These are phyloP conservation scores for Rhizopogon sp. DNA, from an alignment of 768 basidiomycete species.

Conservation along the genomic window DNA sequence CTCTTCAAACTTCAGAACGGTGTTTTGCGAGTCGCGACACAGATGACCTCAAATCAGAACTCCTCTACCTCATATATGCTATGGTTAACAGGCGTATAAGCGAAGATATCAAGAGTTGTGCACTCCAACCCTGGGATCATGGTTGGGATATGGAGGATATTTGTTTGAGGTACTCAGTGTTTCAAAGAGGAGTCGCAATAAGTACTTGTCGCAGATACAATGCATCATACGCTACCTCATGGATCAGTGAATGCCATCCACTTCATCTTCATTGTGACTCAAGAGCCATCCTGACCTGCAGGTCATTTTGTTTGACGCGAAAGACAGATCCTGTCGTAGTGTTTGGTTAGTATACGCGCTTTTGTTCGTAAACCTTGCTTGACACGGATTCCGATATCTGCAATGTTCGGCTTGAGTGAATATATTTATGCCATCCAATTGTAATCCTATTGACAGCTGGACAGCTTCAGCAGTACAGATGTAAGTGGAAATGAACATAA, in stretches of 20 bases:
- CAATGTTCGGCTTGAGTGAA: constrained; percentile 26
- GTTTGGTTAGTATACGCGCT: constrained; percentile 12
- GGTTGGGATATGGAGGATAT: constrained; percentile 16
- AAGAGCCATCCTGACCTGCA: not conserved
- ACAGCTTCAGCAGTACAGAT: constrained; percentile 21
- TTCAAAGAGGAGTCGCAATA: constrained; percentile 19
- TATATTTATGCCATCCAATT: not conserved
- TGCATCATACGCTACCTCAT: too few species aligned
- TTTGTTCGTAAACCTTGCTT: not conserved
- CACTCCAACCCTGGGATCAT: constrained; percentile 15
- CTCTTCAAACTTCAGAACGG: too few species aligned
- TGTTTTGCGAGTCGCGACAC: too few species aligned
- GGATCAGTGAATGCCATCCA: not conserved
- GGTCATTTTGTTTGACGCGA: not conserved
- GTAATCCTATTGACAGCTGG: not conserved
- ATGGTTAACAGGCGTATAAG: constrained; percentile 22
- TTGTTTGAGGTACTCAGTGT: constrained; percentile 12
- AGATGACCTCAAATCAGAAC: too few species aligned
- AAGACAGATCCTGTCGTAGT: constrained; percentile 1
- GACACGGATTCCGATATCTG: constrained; percentile 6
- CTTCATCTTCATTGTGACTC: not conserved
- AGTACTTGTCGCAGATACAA: too few species aligned
- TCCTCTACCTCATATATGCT: too few species aligned
- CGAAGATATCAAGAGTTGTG: constrained; percentile 22
- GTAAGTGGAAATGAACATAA: constrained; percentile 8